A percentile compares a stretch with the other conserved stretches of the same genome.
Conservation (phyloP, 768 basidiomycete genomes). For the Hemileccinum impolitum region DNA sequence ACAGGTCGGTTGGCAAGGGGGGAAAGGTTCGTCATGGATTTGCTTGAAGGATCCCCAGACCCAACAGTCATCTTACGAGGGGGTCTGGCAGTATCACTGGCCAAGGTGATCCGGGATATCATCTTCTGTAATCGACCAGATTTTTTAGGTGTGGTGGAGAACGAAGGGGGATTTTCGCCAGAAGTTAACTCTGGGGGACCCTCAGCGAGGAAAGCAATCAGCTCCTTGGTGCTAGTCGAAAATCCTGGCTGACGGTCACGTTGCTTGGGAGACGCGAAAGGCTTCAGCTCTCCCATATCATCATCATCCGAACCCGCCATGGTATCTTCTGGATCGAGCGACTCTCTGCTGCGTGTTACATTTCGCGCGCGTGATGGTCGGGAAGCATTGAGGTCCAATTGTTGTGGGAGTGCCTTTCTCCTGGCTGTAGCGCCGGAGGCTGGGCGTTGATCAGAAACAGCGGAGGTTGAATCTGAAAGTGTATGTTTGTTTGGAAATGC, state of each 20-base stretch:
- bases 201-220: slow-evolving; percentile 57
- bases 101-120: slow-evolving; percentile 72
- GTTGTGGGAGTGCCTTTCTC: slow-evolving; percentile 26
- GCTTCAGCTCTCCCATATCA: slow-evolving; percentile 26
- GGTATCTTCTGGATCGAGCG: slow-evolving; percentile 70
- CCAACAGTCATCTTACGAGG: slow-evolving; percentile 33
- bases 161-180: slow-evolving; percentile 43
- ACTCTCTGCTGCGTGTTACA: slow-evolving; percentile 57
- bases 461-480: slow-evolving; percentile 27
- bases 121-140: slow-evolving; percentile 72
- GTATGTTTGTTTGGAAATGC: slow-evolving; percentile 27
- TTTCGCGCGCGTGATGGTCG: slow-evolving; percentile 39
- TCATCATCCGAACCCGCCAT: slow-evolving; percentile 72
- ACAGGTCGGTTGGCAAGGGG: slow-evolving; percentile 57
- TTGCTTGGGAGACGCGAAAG: slow-evolving; percentile 41
- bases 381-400: slow-evolving; percentile 26
- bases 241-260: slow-evolving; percentile 33
- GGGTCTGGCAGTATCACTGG: slow-evolving; percentile 29
- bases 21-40: slow-evolving; percentile 40
- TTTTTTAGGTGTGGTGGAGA: slow-evolving; percentile 35
- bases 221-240: slow-evolving; percentile 45
- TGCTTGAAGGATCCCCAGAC: slow-evolving; percentile 22
- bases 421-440: slow-evolving; percentile 20
- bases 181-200: slow-evolving; percentile 46
- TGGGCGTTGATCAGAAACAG: slow-evolving; percentile 26